A percentile compares a stretch with the other conserved stretches of the same genome.
Conservation (phyloP, 768 basidiomycete genomes). For the Dacryopinax primogenitus region DNA sequence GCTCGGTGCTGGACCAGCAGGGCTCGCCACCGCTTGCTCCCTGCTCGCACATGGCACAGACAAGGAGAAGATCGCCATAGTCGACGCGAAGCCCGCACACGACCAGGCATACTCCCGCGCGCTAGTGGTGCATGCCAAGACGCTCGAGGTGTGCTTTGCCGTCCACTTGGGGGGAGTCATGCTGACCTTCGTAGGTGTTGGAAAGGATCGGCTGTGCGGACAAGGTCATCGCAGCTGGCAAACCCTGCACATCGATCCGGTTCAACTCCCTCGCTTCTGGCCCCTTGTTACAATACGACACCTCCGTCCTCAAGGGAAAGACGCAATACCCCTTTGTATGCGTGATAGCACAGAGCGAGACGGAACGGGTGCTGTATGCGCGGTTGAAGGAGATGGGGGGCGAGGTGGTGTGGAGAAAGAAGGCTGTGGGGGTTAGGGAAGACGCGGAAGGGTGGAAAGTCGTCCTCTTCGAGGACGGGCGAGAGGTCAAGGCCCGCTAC, state of each 20-base stretch:
- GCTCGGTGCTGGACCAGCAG: conserved; percentile 40
- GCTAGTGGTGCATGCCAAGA: conserved; percentile 38
- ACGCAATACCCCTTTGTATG: conserved; percentile 36
- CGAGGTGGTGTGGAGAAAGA: background rate
- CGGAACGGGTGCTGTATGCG: conserved; percentile 33
- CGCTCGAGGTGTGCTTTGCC: conserved; percentile 34
- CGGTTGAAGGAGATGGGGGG: conserved; percentile 23
- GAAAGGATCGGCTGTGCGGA: conserved; percentile 36
- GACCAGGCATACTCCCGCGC: conserved; percentile 35
- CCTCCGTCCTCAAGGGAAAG: conserved; percentile 27
- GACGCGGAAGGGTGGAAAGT: conserved; percentile 17
- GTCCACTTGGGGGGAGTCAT: background rate
- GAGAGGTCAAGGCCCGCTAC: conserved; percentile 33
- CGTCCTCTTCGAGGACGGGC: conserved; percentile 39
- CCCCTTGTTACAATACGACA: conserved; percentile 8
- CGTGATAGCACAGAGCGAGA: conserved; percentile 34
- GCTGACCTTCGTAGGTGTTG: conserved; percentile 29
- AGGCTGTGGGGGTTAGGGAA: background rate
- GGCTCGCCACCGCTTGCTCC: conserved; percentile 37
- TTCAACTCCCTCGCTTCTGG: conserved; percentile 20
- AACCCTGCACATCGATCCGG: conserved; percentile 23
- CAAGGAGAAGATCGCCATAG: conserved; percentile 32
- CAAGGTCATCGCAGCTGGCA: conserved; percentile 29
- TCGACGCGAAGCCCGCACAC: conserved; percentile 28
- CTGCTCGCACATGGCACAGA: conserved; percentile 30